phyloP scores from a whole-genome alignment of 345 rosid species.

The Salix dunnii region DNA sequence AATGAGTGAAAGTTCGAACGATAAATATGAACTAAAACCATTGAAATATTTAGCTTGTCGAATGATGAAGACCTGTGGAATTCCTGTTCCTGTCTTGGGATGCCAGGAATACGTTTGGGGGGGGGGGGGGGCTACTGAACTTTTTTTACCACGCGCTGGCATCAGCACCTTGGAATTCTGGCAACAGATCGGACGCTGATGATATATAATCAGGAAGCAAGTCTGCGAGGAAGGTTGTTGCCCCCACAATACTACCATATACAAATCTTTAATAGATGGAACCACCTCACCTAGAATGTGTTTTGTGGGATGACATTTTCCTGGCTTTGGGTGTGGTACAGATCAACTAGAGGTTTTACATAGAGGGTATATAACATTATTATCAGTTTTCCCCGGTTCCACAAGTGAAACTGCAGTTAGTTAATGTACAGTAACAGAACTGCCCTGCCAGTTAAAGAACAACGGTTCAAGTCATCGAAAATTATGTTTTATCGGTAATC shows the following conservation, averaged over 20 bases:
- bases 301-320: not conserved
- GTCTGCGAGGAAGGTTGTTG: not conserved
- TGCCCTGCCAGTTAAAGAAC: not conserved
- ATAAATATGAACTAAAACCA: not conserved
- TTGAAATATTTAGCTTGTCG: not conserved
- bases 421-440: not conserved
- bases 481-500: not conserved
- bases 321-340: too few species aligned
- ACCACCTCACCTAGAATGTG: not conserved
- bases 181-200: too few species aligned
- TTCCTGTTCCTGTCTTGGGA: not conserved
- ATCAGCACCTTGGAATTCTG: too few species aligned
- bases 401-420: not conserved
- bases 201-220: not conserved
- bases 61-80: not conserved
- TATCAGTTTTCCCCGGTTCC: not conserved
- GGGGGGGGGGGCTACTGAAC: too few species aligned
- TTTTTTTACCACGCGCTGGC: too few species aligned
- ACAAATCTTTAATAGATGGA: too few species aligned
- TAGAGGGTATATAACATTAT: not conserved
- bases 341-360: not conserved
- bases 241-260: too few species aligned
- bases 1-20: not conserved
- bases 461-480: not conserved
- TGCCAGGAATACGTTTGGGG: not conserved